Evolutionary conservation across 2,329 filamentous ascomycete genomes (phyloP).

Genomic region (Ceratocystis eucalypticola): DNA sequence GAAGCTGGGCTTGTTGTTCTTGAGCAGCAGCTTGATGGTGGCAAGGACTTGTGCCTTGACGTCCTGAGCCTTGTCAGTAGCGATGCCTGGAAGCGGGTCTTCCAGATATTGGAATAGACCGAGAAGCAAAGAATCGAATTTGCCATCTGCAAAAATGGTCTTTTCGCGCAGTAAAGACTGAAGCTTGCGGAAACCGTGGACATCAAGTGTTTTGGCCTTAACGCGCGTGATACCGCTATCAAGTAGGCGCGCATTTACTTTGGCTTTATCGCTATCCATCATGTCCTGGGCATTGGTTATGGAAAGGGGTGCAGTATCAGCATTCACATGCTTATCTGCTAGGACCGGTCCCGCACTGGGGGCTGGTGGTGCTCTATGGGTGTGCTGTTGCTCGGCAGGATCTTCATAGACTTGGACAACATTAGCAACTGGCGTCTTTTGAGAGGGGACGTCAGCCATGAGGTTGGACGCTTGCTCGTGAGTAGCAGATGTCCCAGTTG

Average conservation of each 20-base stretch:
- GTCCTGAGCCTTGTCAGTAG: slow-evolving; percentile 54
- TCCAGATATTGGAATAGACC: slow-evolving; percentile 62
- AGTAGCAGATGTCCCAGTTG: background rate
- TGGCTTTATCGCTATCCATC: slow-evolving; percentile 33
- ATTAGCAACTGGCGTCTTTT: slow-evolving; percentile 6
- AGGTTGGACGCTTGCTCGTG: background rate
- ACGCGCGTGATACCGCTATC: slow-evolving; percentile 64
- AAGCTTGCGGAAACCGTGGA: slow-evolving; percentile 66
- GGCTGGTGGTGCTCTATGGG: slow-evolving; percentile 22
- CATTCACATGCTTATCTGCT: slow-evolving; percentile 48
- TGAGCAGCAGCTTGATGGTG: slow-evolving; percentile 59
- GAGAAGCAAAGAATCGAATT: slow-evolving; percentile 52
- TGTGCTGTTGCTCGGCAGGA: slow-evolving; percentile 32
- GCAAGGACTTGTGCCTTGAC: slow-evolving; percentile 61
- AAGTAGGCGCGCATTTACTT: slow-evolving; percentile 49
- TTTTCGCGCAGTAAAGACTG: slow-evolving; percentile 60
- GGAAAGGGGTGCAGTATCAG: slow-evolving; percentile 29
- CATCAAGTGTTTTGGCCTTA: slow-evolving; percentile 57
- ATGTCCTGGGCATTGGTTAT: background rate
- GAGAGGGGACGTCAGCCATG: background rate
- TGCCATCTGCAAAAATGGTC: slow-evolving; percentile 50
- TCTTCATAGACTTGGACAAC: slow-evolving; percentile 48
- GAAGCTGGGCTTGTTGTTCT: slow-evolving; percentile 52
- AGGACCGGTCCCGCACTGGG: slow-evolving; percentile 39
- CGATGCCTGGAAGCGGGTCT: slow-evolving; percentile 39